These are phyloP conservation scores for Volutella citrinella DNA, from an alignment of 2,329 filamentous ascomycete species.

Conservation along the genomic window DNA sequence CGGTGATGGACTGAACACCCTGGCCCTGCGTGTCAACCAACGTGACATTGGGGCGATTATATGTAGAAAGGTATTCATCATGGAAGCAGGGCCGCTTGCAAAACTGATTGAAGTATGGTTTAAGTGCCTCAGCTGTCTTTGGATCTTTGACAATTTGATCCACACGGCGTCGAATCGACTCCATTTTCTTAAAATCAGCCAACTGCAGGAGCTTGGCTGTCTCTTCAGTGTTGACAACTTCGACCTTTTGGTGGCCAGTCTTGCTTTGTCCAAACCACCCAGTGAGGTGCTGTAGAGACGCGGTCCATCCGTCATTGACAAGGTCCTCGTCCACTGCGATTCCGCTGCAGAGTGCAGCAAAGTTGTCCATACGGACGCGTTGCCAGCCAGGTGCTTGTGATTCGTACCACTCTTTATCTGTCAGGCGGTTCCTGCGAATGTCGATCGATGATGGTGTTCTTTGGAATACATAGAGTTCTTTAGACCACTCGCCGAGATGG, in stretches of 20 bases:
- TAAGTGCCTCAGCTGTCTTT: neutral
- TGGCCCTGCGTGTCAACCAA: neutral
- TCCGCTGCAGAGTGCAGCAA: slow-evolving; percentile 1
- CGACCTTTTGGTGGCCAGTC: neutral
- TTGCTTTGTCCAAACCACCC: slow-evolving; percentile 1
- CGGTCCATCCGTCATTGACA: neutral
- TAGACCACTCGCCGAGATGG: slow-evolving; percentile 4
- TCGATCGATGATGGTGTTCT: slow-evolving; percentile 5
- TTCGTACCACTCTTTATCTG: slow-evolving; percentile 1
- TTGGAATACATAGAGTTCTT: slow-evolving; percentile 7
- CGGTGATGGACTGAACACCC: neutral
- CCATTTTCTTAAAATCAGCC: slow-evolving; percentile 2
- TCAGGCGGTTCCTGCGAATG: slow-evolving; percentile 3
- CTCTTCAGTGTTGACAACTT: slow-evolving; percentile 1
- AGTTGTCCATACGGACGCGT: slow-evolving; percentile 2
- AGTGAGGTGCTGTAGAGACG: neutral
- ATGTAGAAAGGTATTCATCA: no score
- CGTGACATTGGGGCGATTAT: neutral
- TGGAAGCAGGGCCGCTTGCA: neutral
- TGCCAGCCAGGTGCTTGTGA: slow-evolving; percentile 4
- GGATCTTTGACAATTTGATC: slow-evolving; percentile 3
- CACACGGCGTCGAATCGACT: slow-evolving; percentile 1
- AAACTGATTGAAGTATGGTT: slow-evolving; percentile 1
- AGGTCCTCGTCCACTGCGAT: neutral
- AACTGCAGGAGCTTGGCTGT: neutral